phyloP scores from a whole-genome alignment of 2,329 filamentous ascomycete species.

The Emmonsiellopsis sp. region DNA sequence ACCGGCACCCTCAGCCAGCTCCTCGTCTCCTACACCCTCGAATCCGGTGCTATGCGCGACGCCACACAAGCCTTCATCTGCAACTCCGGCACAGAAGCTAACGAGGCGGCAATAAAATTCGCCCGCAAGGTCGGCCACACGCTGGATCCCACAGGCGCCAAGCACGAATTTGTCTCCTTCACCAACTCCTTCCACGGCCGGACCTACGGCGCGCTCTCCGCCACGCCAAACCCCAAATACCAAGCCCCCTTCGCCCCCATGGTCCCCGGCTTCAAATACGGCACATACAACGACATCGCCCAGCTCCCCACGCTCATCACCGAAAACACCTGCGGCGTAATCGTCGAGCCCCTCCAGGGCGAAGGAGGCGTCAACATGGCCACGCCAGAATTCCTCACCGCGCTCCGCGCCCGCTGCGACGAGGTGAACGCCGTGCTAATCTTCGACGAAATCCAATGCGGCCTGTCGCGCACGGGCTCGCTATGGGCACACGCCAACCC shows the following conservation, averaged over 20 bases:
- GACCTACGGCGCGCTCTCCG: slow-evolving; percentile 91
- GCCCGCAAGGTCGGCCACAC: slow-evolving; percentile 81
- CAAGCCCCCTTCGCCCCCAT: slow-evolving; percentile 91
- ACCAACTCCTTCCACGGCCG: slow-evolving; percentile 88
- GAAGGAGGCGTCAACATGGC: slow-evolving; percentile 88
- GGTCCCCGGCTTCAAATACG: slow-evolving; percentile 86
- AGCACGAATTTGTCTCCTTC: slow-evolving; percentile 85
- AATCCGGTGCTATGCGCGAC: slow-evolving; percentile 72
- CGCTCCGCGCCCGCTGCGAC: slow-evolving; percentile 74
- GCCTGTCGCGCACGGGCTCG: slow-evolving; percentile 73
- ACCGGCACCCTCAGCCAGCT: slow-evolving; percentile 80
- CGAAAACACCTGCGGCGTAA: slow-evolving; percentile 81
- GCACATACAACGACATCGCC: slow-evolving; percentile 71
- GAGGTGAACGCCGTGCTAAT: slow-evolving; percentile 83
- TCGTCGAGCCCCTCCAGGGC: slow-evolving; percentile 94
- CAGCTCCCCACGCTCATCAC: slow-evolving; percentile 67
- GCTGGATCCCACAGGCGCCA: slow-evolving; percentile 59
- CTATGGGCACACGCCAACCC: slow-evolving; percentile 82
- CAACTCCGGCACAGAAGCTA: slow-evolving; percentile 94
- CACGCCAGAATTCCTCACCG: slow-evolving; percentile 69
- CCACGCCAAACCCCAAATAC: slow-evolving; percentile 96
- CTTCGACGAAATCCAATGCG: slow-evolving; percentile 97
- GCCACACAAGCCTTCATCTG: slow-evolving; percentile 79
- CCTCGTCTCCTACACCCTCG: slow-evolving; percentile 70
- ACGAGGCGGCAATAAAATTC: slow-evolving; percentile 96